phyloP scores from a whole-genome alignment of 768 basidiomycete genomes.

The Tylopilus sp. region DNA sequence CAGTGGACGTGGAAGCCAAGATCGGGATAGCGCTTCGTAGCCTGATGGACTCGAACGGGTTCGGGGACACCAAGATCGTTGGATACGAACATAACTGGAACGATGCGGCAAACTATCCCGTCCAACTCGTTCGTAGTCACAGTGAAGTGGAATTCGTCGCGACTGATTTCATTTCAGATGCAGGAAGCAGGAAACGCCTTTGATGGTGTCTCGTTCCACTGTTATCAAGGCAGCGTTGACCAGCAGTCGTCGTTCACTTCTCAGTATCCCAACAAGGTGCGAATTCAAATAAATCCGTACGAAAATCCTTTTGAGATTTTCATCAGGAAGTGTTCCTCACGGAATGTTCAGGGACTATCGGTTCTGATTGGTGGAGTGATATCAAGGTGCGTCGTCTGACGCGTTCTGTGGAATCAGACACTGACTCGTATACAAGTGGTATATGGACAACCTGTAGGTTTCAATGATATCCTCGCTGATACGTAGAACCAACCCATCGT shows the following conservation, averaged over 20 bases:
- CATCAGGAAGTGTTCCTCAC: constrained; percentile 41
- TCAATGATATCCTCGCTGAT: constrained; percentile 24
- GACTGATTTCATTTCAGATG: constrained; percentile 38
- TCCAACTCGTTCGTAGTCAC: constrained; percentile 42
- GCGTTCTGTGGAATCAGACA: neutral
- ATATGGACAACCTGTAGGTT: constrained; percentile 61
- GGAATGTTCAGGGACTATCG: constrained; percentile 65
- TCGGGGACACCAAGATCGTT: constrained; percentile 56
- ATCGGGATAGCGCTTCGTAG: constrained; percentile 54
- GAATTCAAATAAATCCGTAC: neutral
- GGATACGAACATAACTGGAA: constrained; percentile 78
- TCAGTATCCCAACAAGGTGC: constrained; percentile 51
- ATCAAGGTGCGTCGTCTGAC: constrained; percentile 51
- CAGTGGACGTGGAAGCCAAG: constrained; percentile 51
- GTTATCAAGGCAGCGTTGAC: constrained; percentile 55
- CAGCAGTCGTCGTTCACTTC: constrained; percentile 56
- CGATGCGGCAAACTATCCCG: constrained; percentile 59
- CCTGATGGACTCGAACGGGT: constrained; percentile 60
- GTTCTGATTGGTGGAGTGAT: constrained; percentile 76
- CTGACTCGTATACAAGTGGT: constrained; percentile 46
- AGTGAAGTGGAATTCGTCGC: neutral
- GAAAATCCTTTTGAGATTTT: neutral
- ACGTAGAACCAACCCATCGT: neutral
- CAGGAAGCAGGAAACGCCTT: constrained; percentile 53
- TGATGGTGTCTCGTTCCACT: constrained; percentile 69